These are phyloP conservation scores for Pythium monospermum DNA, from an alignment of 352 stramenopile species.

Conservation along the genomic window DNA sequence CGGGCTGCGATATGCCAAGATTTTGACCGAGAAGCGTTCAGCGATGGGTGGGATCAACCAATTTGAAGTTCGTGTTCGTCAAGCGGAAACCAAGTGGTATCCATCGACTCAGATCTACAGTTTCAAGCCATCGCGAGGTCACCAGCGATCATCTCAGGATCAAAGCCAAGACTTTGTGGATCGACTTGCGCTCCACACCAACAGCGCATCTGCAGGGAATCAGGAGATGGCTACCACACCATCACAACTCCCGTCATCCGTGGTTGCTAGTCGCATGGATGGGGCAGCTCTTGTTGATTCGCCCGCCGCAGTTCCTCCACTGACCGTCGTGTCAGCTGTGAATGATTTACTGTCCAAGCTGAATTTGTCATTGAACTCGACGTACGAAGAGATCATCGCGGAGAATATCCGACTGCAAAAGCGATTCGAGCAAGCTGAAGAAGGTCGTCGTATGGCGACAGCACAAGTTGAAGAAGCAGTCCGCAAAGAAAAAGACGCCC, in stretches of 20 bases:
- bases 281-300: not conserved
- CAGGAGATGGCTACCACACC: not conserved
- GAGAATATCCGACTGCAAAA: conserved; percentile 61
- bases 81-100: conserved; percentile 32
- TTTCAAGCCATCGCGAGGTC: conserved; percentile 50
- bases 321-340: conserved; percentile 64
- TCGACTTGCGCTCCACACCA: not conserved
- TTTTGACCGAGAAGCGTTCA: conserved; percentile 38
- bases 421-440: conserved; percentile 57
- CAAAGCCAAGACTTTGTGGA: conserved; percentile 16
- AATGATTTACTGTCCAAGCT: conserved; percentile 69
- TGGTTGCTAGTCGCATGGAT: not conserved
- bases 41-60: conserved; percentile 30
- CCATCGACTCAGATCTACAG: conserved; percentile 63
- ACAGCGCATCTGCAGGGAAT: no score
- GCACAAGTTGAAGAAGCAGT: conserved; percentile 64
- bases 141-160: not conserved
- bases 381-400: conserved; percentile 58
- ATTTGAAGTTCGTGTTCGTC: conserved; percentile 61
- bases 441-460: conserved; percentile 45
- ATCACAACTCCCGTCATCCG: not conserved
- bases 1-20: conserved; percentile 55
- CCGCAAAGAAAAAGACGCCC: conserved; percentile 66
- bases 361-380: conserved; percentile 63
- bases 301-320: conserved; percentile 20